Conservation (phyloP, 1,284 basidiomycete genomes). For the Tetrapyrgos nigripes region DNA sequence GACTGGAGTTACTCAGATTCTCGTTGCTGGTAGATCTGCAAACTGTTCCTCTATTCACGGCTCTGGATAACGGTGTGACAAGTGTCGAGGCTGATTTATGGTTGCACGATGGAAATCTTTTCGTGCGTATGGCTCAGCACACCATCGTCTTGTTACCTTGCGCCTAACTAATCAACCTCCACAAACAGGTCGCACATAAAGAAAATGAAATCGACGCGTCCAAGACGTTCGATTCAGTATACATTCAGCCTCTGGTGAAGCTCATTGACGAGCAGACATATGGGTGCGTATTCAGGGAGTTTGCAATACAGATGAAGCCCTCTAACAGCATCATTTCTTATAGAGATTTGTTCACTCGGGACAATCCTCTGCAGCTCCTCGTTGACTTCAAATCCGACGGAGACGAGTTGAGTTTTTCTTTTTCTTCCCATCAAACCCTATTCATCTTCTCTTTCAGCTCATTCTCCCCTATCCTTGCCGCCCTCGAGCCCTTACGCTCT, state of each 20-base stretch:
- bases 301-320: background rate
- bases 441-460: background rate
- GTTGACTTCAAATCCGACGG: conserved; percentile 7
- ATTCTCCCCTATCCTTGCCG: background rate
- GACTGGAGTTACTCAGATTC: background rate
- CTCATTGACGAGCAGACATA: background rate
- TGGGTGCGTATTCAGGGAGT: background rate
- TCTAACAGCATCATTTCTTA: background rate
- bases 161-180: too few species aligned
- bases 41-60: background rate
- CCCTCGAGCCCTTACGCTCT: background rate
- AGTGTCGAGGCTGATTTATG: conserved; percentile 5
- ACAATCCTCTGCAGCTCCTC: background rate
- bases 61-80: background rate
- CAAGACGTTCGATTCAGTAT: background rate
- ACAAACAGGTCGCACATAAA: background rate
- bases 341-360: background rate
- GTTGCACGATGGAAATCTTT: background rate
- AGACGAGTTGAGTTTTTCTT: background rate
- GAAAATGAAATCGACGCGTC: background rate
- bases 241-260: background rate
- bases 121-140: background rate
- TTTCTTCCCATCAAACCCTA: too few species aligned
- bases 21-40: background rate
- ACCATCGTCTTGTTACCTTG: too few species aligned